A percentile compares a stretch with the other conserved stretches of the same genome.
These are phyloP conservation scores for Chimonanthus salicifolius DNA, from an alignment of 164 flowering plant species.

Conservation along the genomic window DNA sequence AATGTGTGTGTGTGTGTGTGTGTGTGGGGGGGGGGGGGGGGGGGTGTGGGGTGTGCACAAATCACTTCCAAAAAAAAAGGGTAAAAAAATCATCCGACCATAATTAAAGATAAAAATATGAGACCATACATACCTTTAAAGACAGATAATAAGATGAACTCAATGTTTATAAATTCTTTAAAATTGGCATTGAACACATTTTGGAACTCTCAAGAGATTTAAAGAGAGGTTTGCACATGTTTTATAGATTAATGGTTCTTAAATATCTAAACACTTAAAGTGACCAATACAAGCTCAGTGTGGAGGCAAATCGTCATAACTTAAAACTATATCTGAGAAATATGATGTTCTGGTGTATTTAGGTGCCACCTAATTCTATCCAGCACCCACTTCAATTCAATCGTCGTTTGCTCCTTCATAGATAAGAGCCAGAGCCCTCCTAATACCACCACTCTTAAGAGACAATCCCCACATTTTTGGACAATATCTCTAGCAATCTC, in stretches of 20 bases:
- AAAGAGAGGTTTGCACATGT: no score
- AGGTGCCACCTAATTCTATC: neutral
- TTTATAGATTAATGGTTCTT: no score
- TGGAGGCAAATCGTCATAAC: conserved; percentile 17
- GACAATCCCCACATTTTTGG: conserved; percentile 17
- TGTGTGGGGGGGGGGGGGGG: no score
- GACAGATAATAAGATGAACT: neutral
- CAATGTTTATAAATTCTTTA: neutral
- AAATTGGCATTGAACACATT: neutral
- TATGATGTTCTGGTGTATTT: no score
- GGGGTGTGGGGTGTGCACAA: no score
- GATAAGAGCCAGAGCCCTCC: conserved; percentile 12
- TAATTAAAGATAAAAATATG: no score
- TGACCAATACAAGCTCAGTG: no score
- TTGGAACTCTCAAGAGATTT: neutral
- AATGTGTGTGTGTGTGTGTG: no score
- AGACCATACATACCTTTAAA: no score
- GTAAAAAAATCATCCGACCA: no score
- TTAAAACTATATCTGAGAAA: conserved; percentile 9
- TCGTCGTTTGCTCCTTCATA: neutral
- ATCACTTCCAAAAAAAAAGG: no score
- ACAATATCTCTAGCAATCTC: conserved; percentile 9
- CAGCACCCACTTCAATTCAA: conserved; percentile 3
- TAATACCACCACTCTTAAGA: conserved; percentile 10
- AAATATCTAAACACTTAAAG: no score